Evolutionary conservation across 2,329 filamentous ascomycete genomes (phyloP).

Genomic region (Botrytis paeoniae): DNA sequence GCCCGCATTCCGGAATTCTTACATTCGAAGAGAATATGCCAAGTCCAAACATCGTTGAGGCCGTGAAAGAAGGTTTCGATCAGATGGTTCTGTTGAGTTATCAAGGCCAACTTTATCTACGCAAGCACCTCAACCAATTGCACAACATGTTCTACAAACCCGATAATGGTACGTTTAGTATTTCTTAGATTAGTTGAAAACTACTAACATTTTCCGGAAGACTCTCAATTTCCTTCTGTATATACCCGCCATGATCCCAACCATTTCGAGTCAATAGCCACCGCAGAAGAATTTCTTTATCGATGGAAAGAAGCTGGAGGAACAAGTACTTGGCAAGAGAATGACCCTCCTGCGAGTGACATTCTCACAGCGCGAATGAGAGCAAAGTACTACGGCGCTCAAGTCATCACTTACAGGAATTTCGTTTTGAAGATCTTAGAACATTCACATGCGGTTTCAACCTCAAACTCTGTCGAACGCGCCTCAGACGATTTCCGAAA

Average conservation of each 20-base stretch:
- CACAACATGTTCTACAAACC: slow-evolving; percentile 45
- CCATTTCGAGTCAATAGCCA: slow-evolving; percentile 48
- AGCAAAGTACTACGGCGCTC: slow-evolving; percentile 91
- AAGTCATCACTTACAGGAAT: slow-evolving; percentile 84
- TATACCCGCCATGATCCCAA: slow-evolving; percentile 23
- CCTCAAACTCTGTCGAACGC: slow-evolving; percentile 20
- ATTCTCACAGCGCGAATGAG: slow-evolving; percentile 81
- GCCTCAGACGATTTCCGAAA: slow-evolving; percentile 29
- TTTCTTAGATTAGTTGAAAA: slow-evolving; percentile 47
- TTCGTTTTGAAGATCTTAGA: slow-evolving; percentile 59
- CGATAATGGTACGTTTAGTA: slow-evolving; percentile 28
- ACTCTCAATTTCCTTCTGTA: slow-evolving; percentile 27
- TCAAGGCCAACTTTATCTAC: slow-evolving; percentile 59
- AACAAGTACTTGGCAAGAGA: slow-evolving; percentile 48
- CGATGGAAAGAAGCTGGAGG: slow-evolving; percentile 12
- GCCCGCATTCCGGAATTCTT: slow-evolving; percentile 60
- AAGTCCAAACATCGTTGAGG: slow-evolving; percentile 55
- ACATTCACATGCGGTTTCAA: slow-evolving; percentile 32
- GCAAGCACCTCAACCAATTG: slow-evolving; percentile 62
- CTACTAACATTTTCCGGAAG: slow-evolving; percentile 34
- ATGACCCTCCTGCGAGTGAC: slow-evolving; percentile 67
- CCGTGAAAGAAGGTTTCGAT: slow-evolving; percentile 46
- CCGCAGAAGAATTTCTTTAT: slow-evolving; percentile 40
- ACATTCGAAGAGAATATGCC: slow-evolving; percentile 63
- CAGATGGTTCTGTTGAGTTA: slow-evolving; percentile 57